These are phyloP conservation scores for Dactylellina parvicollis DNA, from an alignment of 2,329 filamentous ascomycete genomes.

Conservation along the genomic window DNA sequence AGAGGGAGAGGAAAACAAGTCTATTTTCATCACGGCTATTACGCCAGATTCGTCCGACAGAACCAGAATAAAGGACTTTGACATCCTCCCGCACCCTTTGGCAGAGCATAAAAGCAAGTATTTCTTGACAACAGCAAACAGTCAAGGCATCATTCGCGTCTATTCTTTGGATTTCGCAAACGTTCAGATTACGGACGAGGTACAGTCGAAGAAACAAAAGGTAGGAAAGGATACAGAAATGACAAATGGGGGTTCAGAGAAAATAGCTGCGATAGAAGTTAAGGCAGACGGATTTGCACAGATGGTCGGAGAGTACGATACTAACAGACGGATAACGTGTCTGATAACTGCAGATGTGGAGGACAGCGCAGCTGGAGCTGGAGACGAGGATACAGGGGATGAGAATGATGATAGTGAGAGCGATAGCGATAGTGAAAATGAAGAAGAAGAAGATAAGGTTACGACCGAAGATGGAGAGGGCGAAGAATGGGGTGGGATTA, in stretches of 20 bases:
- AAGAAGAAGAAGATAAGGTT: slow-evolving; percentile 12
- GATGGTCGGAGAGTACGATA: slow-evolving; percentile 46
- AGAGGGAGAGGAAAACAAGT: slow-evolving; percentile 68
- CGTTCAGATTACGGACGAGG: slow-evolving; percentile 57
- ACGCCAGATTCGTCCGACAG: slow-evolving; percentile 74
- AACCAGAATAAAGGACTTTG: slow-evolving; percentile 88
- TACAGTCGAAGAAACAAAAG: slow-evolving; percentile 61
- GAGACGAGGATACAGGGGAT: slow-evolving; percentile 1
- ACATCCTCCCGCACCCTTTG: slow-evolving; percentile 65
- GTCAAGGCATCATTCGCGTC: slow-evolving; percentile 83
- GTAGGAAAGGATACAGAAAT: slow-evolving; percentile 58
- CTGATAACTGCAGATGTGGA: slow-evolving; percentile 43
- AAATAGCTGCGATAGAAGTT: not conserved
- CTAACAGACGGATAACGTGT: slow-evolving; percentile 42
- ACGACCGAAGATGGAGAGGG: slow-evolving; percentile 15
- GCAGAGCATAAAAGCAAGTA: slow-evolving; percentile 63
- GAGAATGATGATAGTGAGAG: slow-evolving; percentile 13
- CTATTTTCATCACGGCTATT: slow-evolving; percentile 67
- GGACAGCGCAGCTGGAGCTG: slow-evolving; percentile 18
- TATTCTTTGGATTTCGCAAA: slow-evolving; percentile 69
- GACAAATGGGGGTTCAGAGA: not conserved
- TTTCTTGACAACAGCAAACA: slow-evolving; percentile 78
- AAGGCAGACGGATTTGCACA: slow-evolving; percentile 10
- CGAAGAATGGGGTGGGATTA: slow-evolving; percentile 42
- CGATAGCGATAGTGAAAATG: slow-evolving; percentile 14